Conservation (phyloP, 2,329 filamentous ascomycete species). For the Ilyonectria sp. region DNA sequence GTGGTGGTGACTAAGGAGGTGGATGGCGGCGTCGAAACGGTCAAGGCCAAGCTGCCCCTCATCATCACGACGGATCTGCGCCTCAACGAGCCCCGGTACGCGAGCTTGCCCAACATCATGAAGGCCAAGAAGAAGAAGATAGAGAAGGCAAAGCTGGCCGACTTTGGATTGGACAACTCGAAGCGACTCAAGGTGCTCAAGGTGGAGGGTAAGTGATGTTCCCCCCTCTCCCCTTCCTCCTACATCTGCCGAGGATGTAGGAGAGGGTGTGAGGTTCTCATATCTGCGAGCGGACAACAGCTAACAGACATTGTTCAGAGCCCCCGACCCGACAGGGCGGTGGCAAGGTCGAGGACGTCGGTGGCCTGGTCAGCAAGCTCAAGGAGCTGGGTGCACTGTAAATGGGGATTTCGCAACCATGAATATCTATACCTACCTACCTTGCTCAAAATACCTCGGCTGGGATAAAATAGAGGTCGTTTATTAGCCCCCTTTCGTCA, state of each 20-base stretch:
- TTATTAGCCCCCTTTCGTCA: conserved; percentile 1
- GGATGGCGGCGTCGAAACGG: conserved; percentile 93
- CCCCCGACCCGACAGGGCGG: conserved; percentile 90
- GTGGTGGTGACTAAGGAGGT: conserved; percentile 92
- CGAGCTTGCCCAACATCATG: conserved; percentile 98
- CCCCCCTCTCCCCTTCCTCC: not conserved
- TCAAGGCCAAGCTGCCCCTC: conserved; percentile 89
- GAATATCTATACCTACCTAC: conserved; percentile 3
- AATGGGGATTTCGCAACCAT: conserved; percentile 23
- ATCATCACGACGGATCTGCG: conserved; percentile 95
- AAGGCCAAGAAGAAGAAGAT: conserved; percentile 99
- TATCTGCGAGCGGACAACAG: not conserved
- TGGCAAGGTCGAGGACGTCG: conserved; percentile 97
- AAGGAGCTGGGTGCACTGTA: conserved; percentile 96
- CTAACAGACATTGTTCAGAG: conserved; percentile 66
- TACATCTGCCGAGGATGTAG: not conserved
- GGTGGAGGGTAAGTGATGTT: conserved; percentile 77
- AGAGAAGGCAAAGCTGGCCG: conserved; percentile 89
- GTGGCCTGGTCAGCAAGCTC: conserved; percentile 92
- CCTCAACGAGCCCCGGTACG: conserved; percentile 95
- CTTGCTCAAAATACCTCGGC: conserved; percentile 22
- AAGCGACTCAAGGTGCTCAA: conserved; percentile 90
- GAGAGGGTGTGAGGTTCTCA: not conserved
- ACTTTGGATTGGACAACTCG: conserved; percentile 83
- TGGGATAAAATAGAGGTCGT: conserved; percentile 19